Conservation (phyloP, 495 filamentous ascomycete genomes). For the Xylaria cubensis region DNA sequence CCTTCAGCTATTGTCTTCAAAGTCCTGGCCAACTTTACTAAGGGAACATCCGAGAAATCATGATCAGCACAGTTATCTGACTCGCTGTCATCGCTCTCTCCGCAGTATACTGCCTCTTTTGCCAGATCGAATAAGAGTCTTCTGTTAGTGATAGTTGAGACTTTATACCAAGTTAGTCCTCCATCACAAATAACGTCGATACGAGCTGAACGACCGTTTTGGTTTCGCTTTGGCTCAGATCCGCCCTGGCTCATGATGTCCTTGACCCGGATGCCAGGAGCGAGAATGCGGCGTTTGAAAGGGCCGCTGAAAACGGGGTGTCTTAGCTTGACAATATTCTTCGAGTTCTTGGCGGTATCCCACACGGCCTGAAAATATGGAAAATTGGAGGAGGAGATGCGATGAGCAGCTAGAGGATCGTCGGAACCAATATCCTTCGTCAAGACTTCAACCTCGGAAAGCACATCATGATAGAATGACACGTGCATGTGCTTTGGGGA, state of each 20-base stretch:
- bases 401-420: conserved; percentile 32
- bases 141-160: conserved; percentile 42
- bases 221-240: conserved; percentile 34
- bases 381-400: conserved; percentile 35
- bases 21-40: conserved; percentile 36
- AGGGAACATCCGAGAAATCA: conserved; percentile 34
- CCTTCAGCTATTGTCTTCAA: conserved; percentile 36
- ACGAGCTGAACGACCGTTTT: conserved; percentile 30
- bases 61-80: neutral
- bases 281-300: conserved; percentile 35
- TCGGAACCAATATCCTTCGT: conserved; percentile 29
- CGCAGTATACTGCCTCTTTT: conserved; percentile 40
- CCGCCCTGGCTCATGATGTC: conserved; percentile 38
- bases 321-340: conserved; percentile 39
- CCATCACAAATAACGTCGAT: conserved; percentile 41
- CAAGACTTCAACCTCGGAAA: conserved; percentile 33
- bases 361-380: conserved; percentile 38
- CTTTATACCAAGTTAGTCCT: conserved; percentile 40
- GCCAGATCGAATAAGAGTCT: conserved; percentile 39
- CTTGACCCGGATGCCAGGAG: conserved; percentile 38
- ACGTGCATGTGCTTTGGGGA: conserved; percentile 35
- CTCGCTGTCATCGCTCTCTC: conserved; percentile 36
- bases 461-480: conserved; percentile 34
- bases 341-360: conserved; percentile 37
- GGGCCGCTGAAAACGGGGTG: conserved; percentile 37